These are phyloP conservation scores for Albifimbria verrucaria DNA, from an alignment of 2,329 filamentous ascomycete species.

Conservation along the genomic window DNA sequence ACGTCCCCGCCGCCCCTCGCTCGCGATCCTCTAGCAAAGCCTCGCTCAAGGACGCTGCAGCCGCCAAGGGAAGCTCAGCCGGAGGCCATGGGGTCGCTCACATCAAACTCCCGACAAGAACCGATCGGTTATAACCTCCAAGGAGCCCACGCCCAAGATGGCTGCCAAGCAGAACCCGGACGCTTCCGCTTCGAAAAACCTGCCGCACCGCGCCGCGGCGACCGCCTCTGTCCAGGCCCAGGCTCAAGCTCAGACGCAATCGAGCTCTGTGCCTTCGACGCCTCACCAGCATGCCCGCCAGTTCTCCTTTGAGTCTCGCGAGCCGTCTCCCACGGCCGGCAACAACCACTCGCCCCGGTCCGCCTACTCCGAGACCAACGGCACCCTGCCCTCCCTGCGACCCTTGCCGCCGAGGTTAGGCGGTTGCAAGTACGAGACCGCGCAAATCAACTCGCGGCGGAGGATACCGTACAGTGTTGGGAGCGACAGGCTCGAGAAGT, in stretches of 20 bases:
- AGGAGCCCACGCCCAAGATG: constrained; percentile 52
- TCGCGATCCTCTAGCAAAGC: constrained; percentile 59
- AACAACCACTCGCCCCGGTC: constrained; percentile 85
- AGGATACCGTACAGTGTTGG: constrained; percentile 91
- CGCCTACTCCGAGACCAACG: constrained; percentile 84
- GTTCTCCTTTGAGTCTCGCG: constrained; percentile 73
- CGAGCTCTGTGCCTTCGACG: constrained; percentile 89
- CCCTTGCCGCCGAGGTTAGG: constrained; percentile 57
- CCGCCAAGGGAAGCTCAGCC: constrained; percentile 44
- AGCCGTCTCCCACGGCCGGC: constrained; percentile 74
- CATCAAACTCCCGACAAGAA: constrained; percentile 56
- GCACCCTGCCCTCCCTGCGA: constrained; percentile 65
- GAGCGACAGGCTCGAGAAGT: constrained; percentile 70
- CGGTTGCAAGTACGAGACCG: constrained; percentile 86
- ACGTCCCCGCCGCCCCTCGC: constrained; percentile 53
- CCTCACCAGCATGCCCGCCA: constrained; percentile 85
- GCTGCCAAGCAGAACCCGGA: constrained; percentile 36
- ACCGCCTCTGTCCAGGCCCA: constrained; percentile 1
- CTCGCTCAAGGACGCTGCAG: constrained; percentile 49
- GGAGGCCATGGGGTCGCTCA: constrained; percentile 63
- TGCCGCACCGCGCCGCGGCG: background rate
- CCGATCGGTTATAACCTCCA: constrained; percentile 59
- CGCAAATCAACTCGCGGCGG: constrained; percentile 74
- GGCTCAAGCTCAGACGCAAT: constrained; percentile 48
- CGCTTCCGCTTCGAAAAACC: constrained; percentile 17